A percentile compares a stretch with the other conserved stretches of the same genome.
Evolutionary conservation across 768 basidiomycete genomes (phyloP).

Genomic region (Tulasnella sp.): DNA sequence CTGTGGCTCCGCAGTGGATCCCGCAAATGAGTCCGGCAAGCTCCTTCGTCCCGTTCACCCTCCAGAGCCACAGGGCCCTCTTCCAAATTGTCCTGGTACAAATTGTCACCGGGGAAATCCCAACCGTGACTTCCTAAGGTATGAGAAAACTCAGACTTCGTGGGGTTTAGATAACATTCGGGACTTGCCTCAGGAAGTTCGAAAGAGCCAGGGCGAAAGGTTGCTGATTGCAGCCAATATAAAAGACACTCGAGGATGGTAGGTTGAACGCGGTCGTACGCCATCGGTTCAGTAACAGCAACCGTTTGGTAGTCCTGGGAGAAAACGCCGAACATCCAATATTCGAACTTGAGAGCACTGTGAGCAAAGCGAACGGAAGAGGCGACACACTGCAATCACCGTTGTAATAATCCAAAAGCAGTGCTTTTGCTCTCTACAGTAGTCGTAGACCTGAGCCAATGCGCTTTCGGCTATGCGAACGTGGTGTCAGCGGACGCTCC

Average conservation of each 20-base stretch:
- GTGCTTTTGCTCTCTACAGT: background rate
- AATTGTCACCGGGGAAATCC: too few species aligned
- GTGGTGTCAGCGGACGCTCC: too few species aligned
- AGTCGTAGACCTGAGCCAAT: background rate
- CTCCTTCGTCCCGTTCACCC: background rate
- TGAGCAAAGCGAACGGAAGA: too few species aligned
- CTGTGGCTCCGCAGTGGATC: too few species aligned
- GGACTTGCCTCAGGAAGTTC: too few species aligned
- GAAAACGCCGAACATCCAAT: background rate
- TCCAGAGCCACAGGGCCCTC: background rate
- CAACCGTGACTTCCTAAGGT: too few species aligned
- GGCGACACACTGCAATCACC: background rate
- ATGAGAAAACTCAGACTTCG: too few species aligned
- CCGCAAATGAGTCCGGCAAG: background rate
- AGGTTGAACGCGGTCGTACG: background rate
- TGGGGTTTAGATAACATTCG: too few species aligned
- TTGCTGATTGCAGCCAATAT: background rate
- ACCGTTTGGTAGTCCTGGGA: background rate
- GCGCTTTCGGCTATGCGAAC: background rate
- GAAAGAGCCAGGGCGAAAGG: too few species aligned
- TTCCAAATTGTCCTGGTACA: background rate
- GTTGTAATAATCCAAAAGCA: background rate
- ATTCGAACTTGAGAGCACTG: background rate
- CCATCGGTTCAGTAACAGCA: background rate
- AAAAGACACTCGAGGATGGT: background rate